These are phyloP conservation scores for Vigna nakashimae DNA, from an alignment of 306 rosid genomes.

Conservation along the genomic window DNA sequence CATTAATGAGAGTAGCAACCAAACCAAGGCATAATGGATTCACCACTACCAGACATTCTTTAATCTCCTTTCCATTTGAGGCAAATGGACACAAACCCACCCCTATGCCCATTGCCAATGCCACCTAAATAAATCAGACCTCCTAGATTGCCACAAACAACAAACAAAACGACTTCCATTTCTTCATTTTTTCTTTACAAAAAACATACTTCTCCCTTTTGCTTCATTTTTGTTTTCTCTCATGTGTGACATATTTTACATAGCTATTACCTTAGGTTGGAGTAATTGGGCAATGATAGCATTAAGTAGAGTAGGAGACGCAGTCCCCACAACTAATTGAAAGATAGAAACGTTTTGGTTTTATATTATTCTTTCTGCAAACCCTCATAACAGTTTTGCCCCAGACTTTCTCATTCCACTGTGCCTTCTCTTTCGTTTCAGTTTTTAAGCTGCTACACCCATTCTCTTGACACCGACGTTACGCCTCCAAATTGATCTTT, in stretches of 20 bases:
- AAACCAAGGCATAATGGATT: conserved; percentile 43
- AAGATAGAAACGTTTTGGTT: conserved; percentile 46
- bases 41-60: conserved; percentile 56
- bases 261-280: conserved; percentile 48
- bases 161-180: neutral
- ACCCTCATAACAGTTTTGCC: conserved; percentile 36
- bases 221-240: neutral
- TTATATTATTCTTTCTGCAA: conserved; percentile 53
- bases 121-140: conserved; percentile 28
- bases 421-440: conserved; percentile 61
- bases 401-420: conserved; percentile 49
- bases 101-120: neutral
- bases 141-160: conserved; percentile 46
- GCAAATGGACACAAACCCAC: conserved; percentile 17
- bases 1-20: conserved; percentile 54
- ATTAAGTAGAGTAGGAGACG: conserved; percentile 1
- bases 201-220: neutral
- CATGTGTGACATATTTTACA: conserved; percentile 38
- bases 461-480: conserved; percentile 57
- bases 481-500: conserved; percentile 49
- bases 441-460: conserved; percentile 35
- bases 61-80: conserved; percentile 45
- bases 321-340: conserved; percentile 48
- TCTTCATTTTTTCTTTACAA: too few relatives aligned
- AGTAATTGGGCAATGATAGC: conserved; percentile 27